Conservation (phyloP, 768 basidiomycete species). For the Boletus subcaerulescens region DNA sequence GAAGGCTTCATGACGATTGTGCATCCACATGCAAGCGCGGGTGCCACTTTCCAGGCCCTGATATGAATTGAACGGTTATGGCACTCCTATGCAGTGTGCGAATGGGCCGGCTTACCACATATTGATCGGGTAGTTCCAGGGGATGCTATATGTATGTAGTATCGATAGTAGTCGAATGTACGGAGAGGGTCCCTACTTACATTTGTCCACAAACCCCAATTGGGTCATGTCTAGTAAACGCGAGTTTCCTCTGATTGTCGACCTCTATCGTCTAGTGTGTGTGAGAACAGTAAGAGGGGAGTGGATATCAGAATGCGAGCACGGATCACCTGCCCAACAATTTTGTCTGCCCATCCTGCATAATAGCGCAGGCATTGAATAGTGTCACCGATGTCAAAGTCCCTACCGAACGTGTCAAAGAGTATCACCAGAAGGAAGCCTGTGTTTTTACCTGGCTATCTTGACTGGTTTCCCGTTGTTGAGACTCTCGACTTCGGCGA, state of each 20-base stretch:
- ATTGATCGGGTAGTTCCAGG: slow-evolving; percentile 91
- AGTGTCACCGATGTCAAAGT: slow-evolving; percentile 77
- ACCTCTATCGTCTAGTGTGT: slow-evolving; percentile 65
- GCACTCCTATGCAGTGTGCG: neutral
- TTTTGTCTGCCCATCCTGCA: slow-evolving; percentile 96
- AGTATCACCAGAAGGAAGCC: slow-evolving; percentile 29
- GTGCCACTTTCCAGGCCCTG: slow-evolving; percentile 91
- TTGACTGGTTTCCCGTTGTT: slow-evolving; percentile 92
- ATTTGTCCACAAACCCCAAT: slow-evolving; percentile 96
- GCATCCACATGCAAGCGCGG: slow-evolving; percentile 87
- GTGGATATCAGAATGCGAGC: neutral
- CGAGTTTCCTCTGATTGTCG: slow-evolving; percentile 75
- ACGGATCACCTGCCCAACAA: slow-evolving; percentile 69
- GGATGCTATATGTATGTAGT: slow-evolving; percentile 50
- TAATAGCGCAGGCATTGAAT: slow-evolving; percentile 84
- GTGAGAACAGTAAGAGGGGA: slow-evolving; percentile 3
- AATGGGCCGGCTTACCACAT: slow-evolving; percentile 57
- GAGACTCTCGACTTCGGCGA: slow-evolving; percentile 80
- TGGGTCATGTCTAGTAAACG: slow-evolving; percentile 85
- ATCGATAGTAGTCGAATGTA: slow-evolving; percentile 9
- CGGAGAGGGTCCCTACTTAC: slow-evolving; percentile 37
- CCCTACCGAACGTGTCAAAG: slow-evolving; percentile 40
- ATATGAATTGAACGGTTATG: neutral
- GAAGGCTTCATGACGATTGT: slow-evolving; percentile 96
- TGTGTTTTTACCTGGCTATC: slow-evolving; percentile 43